Conservation (phyloP, 2,329 filamentous ascomycete genomes). For the Davidsoniella eucalypti region DNA sequence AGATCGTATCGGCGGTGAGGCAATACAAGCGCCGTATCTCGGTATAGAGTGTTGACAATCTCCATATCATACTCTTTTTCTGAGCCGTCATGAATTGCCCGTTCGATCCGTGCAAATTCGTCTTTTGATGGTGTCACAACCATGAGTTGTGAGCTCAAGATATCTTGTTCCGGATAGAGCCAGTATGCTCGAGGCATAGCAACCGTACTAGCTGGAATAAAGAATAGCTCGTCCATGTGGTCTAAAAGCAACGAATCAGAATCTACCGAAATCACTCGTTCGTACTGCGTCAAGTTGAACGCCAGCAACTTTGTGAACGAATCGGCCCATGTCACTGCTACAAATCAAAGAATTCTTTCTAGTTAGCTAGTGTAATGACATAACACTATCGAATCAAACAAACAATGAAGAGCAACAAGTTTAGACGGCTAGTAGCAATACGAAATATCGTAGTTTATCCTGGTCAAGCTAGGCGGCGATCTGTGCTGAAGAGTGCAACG, state of each 20-base stretch:
- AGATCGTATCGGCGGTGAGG: conserved; percentile 47
- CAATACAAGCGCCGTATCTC: conserved; percentile 39
- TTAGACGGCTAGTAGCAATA: too few species aligned
- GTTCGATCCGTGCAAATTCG: conserved; percentile 28
- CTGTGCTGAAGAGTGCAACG: too few species aligned
- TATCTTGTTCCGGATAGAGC: conserved; percentile 35
- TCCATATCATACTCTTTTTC: conserved; percentile 44
- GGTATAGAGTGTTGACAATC: conserved; percentile 45
- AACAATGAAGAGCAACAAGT: too few species aligned
- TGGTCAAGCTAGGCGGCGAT: too few species aligned
- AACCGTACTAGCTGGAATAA: conserved; percentile 40
- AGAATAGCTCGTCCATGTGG: conserved; percentile 54
- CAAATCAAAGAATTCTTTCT: too few species aligned
- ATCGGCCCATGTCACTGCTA: conserved; percentile 38
- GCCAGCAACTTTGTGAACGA: conserved; percentile 52
- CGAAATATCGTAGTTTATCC: too few species aligned
- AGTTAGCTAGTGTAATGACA: neutral
- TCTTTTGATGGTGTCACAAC: conserved; percentile 39
- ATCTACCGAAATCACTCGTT: conserved; percentile 32
- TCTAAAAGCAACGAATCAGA: conserved; percentile 48
- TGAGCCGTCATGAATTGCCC: conserved; percentile 14
- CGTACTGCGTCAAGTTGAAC: conserved; percentile 49
- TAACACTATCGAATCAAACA: too few species aligned
- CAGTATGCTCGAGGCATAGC: conserved; percentile 61
- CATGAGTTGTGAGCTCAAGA: conserved; percentile 44